A percentile compares a stretch with the other conserved stretches of the same genome.
Evolutionary conservation across 441 rosid genomes (phyloP).

Genomic region (Adansonia rubrostipa): DNA sequence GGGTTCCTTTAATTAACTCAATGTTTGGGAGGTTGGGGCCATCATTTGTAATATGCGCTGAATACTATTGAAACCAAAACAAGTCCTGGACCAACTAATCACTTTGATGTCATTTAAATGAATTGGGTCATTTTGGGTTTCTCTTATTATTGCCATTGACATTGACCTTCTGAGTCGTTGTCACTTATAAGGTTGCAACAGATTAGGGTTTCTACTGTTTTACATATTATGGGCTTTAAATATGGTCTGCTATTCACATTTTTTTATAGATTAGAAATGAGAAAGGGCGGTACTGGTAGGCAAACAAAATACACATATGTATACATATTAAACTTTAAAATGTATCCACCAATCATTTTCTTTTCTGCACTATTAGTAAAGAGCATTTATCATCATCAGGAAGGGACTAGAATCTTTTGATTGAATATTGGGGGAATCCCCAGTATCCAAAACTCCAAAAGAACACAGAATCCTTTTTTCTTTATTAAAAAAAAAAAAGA

Average conservation of each 20-base stretch:
- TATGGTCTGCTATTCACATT: background rate
- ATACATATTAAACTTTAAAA: background rate
- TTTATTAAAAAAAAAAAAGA: background rate
- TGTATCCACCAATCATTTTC: background rate
- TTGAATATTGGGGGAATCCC: constrained; percentile 16
- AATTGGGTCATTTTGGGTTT: background rate
- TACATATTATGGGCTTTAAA: background rate
- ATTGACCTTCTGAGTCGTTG: background rate
- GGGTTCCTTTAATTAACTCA: background rate
- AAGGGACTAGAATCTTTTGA: background rate
- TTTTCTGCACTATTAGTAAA: background rate
- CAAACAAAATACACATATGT: background rate
- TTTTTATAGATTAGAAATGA: background rate
- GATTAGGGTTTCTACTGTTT: constrained; percentile 3
- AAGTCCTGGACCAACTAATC: background rate
- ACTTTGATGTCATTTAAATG: background rate
- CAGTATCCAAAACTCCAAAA: background rate
- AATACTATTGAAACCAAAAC: background rate
- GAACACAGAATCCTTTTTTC: background rate
- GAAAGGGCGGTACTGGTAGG: background rate
- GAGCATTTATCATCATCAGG: background rate
- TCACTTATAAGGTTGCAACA: background rate
- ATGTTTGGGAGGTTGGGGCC: background rate
- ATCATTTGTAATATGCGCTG: background rate
- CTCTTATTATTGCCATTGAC: background rate